A percentile compares a stretch with the other conserved stretches of the same genome.
phyloP scores from a whole-genome alignment of 176 grass and related monocot species.

The Oryza rufipogon region DNA sequence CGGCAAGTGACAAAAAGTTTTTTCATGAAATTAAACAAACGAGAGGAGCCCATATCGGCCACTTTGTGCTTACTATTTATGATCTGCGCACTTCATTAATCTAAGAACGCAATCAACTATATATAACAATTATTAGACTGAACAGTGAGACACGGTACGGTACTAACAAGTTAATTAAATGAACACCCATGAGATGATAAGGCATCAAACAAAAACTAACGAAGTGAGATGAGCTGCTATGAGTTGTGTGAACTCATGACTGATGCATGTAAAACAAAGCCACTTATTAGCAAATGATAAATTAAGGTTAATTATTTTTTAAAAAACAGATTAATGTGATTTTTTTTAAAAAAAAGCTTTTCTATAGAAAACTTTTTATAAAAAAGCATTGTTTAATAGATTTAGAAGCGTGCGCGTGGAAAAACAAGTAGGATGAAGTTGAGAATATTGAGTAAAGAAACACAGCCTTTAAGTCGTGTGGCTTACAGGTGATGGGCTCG shows the following conservation, averaged over 20 bases:
- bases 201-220: no score
- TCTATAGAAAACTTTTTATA: no score
- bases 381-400: fast-evolving
- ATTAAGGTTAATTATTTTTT: no score
- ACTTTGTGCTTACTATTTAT: neutral
- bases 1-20: neutral
- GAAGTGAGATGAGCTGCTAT: neutral
- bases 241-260: no score
- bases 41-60: neutral
- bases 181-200: neutral
- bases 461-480: no score
- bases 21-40: neutral
- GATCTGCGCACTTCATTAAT: neutral
- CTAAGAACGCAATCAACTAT: neutral
- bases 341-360: no score
- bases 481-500: constrained; percentile 87
- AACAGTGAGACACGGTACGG: neutral
- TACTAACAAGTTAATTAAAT: neutral
- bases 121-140: neutral
- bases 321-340: no score
- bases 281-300: no score
- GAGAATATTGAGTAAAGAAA: no score
- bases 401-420: no score
- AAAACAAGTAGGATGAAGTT: no score
- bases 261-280: no score